Conservation (phyloP, 2,329 filamentous ascomycete species). For the Plenodomus tracheiphilus region DNA sequence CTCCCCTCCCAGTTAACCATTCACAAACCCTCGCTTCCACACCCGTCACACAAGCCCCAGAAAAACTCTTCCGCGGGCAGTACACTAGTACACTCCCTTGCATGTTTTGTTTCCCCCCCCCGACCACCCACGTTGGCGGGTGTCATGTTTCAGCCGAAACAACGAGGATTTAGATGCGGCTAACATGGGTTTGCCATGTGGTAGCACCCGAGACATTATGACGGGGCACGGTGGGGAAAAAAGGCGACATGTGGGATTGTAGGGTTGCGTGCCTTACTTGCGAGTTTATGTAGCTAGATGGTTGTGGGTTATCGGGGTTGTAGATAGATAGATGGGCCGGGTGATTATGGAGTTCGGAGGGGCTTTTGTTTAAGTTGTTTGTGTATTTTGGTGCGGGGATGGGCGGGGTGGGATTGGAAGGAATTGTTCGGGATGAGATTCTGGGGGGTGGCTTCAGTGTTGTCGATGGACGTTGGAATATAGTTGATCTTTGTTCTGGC, state of each 20-base stretch:
- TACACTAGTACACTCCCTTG: neutral
- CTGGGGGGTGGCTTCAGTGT: no score
- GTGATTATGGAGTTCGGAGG: no score
- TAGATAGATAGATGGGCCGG: neutral
- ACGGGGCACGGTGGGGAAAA: no score
- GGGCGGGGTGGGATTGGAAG: no score
- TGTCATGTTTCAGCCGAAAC: slow-evolving; percentile 13
- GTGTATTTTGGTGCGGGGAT: no score
- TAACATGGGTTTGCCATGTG: slow-evolving; percentile 14
- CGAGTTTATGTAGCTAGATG: no score
- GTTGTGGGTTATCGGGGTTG: no score
- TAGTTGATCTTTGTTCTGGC: neutral
- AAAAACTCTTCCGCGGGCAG: neutral
- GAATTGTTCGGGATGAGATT: no score
- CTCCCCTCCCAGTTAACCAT: no score
- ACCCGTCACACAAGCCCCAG: no score
- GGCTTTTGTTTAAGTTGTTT: neutral
- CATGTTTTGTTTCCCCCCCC: neutral
- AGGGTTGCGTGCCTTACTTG: slow-evolving; percentile 5
- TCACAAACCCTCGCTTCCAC: no score
- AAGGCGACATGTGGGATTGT: neutral
- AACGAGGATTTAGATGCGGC: neutral
- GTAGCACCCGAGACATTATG: slow-evolving; percentile 11
- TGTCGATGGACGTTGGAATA: neutral
- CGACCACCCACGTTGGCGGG: neutral